Percentiles rank a stretch among this genome's conserved stretches.
Evolutionary conservation across 805 yeast species (phyloP).

Genomic region (Spathaspora boniae): DNA sequence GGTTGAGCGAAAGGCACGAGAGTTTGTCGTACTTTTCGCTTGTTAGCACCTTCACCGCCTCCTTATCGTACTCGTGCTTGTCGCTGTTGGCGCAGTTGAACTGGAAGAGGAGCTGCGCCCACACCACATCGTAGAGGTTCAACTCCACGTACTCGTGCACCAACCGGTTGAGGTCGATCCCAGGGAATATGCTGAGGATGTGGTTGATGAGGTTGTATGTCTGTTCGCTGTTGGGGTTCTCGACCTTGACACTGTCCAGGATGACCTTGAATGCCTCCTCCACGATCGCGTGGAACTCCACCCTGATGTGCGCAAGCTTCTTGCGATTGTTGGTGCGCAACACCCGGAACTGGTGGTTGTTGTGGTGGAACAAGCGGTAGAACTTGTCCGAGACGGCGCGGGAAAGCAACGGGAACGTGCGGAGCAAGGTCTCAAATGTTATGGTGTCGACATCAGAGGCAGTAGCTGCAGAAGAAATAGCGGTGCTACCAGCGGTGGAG

Average conservation of each 20-base stretch:
- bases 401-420: conserved; percentile 38
- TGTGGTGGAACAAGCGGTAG: conserved; percentile 39
- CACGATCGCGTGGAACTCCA: conserved; percentile 30
- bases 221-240: conserved; percentile 32
- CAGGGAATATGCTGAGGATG: conserved; percentile 31
- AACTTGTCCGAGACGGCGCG: conserved; percentile 37
- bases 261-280: conserved; percentile 34
- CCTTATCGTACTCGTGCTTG: conserved; percentile 17
- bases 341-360: conserved; percentile 28
- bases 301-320: conserved; percentile 20
- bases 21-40: conserved; percentile 30
- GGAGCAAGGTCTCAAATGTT: conserved; percentile 35
- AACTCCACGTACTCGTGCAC: conserved; percentile 71
- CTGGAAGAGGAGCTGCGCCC: conserved; percentile 47
- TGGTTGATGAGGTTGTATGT: conserved; percentile 28
- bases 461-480: not conserved
- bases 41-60: conserved; percentile 26
- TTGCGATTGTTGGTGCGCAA: conserved; percentile 29
- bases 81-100: conserved; percentile 24
- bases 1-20: conserved; percentile 45
- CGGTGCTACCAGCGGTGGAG: not conserved
- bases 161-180: conserved; percentile 46
- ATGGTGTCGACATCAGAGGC: conserved; percentile 9
- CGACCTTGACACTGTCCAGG: conserved; percentile 36
- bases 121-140: conserved; percentile 62